These are phyloP conservation scores for Barbatosphaeria neglecta DNA, from an alignment of 495 filamentous ascomycete genomes.

Conservation along the genomic window DNA sequence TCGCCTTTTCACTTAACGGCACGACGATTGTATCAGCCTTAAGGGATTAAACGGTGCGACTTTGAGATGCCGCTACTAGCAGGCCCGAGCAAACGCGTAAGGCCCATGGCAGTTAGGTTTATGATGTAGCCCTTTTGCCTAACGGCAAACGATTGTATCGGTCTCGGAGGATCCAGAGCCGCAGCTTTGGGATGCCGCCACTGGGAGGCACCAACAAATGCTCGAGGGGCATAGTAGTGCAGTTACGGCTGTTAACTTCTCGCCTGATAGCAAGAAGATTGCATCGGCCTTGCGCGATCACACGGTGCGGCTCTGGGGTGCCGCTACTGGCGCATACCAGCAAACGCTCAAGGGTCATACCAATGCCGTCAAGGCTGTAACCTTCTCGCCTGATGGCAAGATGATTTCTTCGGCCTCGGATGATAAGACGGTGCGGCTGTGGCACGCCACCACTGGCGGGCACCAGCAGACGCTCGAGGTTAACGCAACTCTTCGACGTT, in stretches of 20 bases:
- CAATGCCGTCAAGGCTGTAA: not conserved
- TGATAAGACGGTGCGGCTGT: not conserved
- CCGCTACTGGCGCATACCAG: not conserved
- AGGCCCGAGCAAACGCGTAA: not conserved
- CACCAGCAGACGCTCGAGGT: too few relatives aligned
- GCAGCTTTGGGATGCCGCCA: not conserved
- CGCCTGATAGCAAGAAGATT: not conserved
- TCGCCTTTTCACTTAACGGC: too few relatives aligned
- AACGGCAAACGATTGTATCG: not conserved
- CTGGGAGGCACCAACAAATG: not conserved
- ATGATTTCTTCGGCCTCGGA: not conserved
- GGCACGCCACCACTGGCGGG: too few relatives aligned
- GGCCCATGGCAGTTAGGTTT: not conserved
- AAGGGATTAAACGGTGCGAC: too few relatives aligned
- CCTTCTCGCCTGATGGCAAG: not conserved
- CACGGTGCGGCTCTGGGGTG: not conserved
- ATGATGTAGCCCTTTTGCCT: not conserved
- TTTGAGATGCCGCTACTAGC: too few relatives aligned
- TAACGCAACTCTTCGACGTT: too few relatives aligned
- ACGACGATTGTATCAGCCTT: too few relatives aligned
- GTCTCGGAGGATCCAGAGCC: not conserved
- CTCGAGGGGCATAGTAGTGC: conserved; percentile 5
- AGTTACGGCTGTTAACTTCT: conserved; percentile 5
- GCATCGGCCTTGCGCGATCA: not conserved
- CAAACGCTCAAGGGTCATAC: not conserved